These are phyloP conservation scores for Knoxdaviesia proteae DNA, from an alignment of 2,329 filamentous ascomycete genomes.

Conservation along the genomic window DNA sequence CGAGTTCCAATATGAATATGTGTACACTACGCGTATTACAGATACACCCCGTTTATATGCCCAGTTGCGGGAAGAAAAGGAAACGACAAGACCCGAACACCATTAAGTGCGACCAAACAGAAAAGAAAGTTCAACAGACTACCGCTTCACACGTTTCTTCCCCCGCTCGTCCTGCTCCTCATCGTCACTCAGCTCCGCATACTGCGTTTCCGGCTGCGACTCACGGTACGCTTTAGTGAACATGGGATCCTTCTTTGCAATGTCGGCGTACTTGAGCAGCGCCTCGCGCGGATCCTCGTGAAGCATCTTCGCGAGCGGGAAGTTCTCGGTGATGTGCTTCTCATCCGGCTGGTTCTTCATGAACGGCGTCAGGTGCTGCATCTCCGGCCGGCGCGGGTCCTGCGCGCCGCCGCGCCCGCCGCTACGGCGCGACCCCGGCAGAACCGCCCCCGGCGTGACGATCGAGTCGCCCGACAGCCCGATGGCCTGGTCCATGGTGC, in stretches of 20 bases:
- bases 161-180: conserved; percentile 47
- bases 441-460: conserved; percentile 42
- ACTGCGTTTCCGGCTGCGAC: conserved; percentile 83
- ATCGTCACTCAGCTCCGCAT: conserved; percentile 72
- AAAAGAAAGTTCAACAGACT: conserved; percentile 1
- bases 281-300: conserved; percentile 94
- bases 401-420: conserved; percentile 52
- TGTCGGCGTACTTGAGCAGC: conserved; percentile 81
- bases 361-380: conserved; percentile 73
- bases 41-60: no score
- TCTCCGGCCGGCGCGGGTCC: conserved; percentile 69
- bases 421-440: conserved; percentile 29
- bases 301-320: conserved; percentile 77
- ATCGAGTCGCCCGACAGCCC: conserved; percentile 73
- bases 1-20: no score
- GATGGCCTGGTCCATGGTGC: conserved; percentile 65
- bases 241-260: conserved; percentile 78
- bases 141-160: conserved; percentile 41
- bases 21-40: no score
- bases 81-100: no score
- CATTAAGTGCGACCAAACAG: no score
- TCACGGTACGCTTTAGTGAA: conserved; percentile 88
- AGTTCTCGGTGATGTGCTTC: conserved; percentile 69
- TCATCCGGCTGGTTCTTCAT: conserved; percentile 78
- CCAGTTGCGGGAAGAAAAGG: no score